Percentiles rank a stretch among this genome's conserved stretches.
Conservation (phyloP, 768 basidiomycete genomes). For the Boletus tomentosulus region DNA sequence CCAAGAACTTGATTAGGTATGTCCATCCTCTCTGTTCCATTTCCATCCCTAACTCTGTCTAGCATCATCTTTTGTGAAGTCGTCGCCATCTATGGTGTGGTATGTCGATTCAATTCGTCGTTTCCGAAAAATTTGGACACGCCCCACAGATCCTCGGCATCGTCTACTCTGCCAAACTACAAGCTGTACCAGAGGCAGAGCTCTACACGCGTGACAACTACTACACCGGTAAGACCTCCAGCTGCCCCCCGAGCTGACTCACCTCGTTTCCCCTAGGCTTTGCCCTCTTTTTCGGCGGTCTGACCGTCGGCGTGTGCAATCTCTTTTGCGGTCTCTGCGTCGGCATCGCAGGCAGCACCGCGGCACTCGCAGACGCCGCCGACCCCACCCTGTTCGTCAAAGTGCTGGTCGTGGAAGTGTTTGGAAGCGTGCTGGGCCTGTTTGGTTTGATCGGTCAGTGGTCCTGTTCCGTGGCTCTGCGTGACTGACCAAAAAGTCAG, state of each 20-base stretch:
- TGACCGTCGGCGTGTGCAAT: conserved; percentile 93
- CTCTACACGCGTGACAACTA: conserved; percentile 88
- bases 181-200: conserved; percentile 51
- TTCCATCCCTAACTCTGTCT: background rate
- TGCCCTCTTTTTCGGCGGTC: conserved; percentile 94
- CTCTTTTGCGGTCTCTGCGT: conserved; percentile 92
- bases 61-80: conserved; percentile 99
- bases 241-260: background rate
- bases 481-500: conserved; percentile 33
- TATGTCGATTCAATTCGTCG: conserved; percentile 36
- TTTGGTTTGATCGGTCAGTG: conserved; percentile 88
- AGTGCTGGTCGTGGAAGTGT: conserved; percentile 94
- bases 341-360: conserved; percentile 92
- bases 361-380: conserved; percentile 91
- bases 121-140: background rate
- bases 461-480: background rate
- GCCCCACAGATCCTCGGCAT: conserved; percentile 82
- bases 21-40: conserved; percentile 7
- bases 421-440: conserved; percentile 85
- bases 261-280: conserved; percentile 49
- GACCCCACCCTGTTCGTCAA: conserved; percentile 95
- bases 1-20: conserved; percentile 96
- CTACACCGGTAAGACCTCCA: conserved; percentile 63
- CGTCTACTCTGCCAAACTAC: conserved; percentile 85
- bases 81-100: conserved; percentile 96